phyloP scores from a whole-genome alignment of 345 rosid genomes.

The Bretschneidera sinensis region DNA sequence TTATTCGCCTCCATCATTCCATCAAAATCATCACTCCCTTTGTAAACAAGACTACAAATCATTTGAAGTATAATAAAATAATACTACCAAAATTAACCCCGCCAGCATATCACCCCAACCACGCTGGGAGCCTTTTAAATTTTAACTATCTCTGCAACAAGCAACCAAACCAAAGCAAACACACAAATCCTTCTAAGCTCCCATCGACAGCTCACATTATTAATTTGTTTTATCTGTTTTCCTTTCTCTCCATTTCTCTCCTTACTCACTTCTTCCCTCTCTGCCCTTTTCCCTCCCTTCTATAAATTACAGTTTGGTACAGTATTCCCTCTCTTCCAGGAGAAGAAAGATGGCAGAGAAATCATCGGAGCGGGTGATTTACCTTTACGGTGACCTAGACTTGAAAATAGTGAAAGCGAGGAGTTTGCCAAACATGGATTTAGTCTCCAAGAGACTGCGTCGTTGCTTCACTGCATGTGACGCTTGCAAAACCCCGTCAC shows the following conservation, averaged over 20 bases:
- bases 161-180: too few species aligned
- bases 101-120: too few species aligned
- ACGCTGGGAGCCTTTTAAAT: too few species aligned
- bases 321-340: not conserved
- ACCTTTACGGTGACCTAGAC: constrained; percentile 81
- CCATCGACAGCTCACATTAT: too few species aligned
- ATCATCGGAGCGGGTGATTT: constrained; percentile 18
- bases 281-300: not conserved
- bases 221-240: too few species aligned
- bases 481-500: constrained; percentile 20
- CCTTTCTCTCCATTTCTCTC: not conserved
- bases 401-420: constrained; percentile 56
- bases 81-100: too few species aligned
- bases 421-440: constrained; percentile 69
- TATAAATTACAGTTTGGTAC: not conserved
- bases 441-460: constrained; percentile 41
- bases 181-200: too few species aligned
- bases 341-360: constrained; percentile 29
- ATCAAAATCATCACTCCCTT: too few species aligned
- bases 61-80: too few species aligned
- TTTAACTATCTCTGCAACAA: too few species aligned
- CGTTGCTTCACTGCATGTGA: constrained; percentile 39
- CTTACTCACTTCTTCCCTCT: not conserved
- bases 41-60: too few species aligned
- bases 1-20: too few species aligned